phyloP scores from a whole-genome alignment of 2,329 filamentous ascomycete genomes.

The Purpureocillium takamizusanense region DNA sequence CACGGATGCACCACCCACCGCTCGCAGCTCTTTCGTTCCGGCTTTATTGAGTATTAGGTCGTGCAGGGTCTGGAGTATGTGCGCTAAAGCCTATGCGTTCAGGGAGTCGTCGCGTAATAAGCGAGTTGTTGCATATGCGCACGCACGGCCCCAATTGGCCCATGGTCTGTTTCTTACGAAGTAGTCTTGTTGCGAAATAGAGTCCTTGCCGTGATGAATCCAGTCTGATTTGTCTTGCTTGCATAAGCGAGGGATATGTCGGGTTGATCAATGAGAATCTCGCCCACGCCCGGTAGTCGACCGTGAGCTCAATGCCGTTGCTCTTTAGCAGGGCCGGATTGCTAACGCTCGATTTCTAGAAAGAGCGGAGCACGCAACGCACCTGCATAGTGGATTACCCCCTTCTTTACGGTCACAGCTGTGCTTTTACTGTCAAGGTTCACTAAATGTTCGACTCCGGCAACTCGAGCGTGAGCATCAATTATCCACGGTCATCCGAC shows the following conservation, averaged over 20 bases:
- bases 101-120: conserved; percentile 17
- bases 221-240: conserved; percentile 9
- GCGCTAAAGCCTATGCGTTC: conserved; percentile 27
- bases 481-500: conserved; percentile 2
- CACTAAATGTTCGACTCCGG: conserved; percentile 25
- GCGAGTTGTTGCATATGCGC: conserved; percentile 15
- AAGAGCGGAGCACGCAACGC: conserved; percentile 41
- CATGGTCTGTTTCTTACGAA: too few species aligned
- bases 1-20: conserved; percentile 10
- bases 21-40: too few species aligned
- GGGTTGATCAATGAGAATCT: conserved; percentile 44
- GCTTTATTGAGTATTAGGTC: conserved; percentile 39
- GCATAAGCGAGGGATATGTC: conserved; percentile 16
- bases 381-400: conserved; percentile 39
- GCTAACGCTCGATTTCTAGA: conserved; percentile 45
- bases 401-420: conserved; percentile 29
- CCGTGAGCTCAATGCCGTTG: conserved; percentile 30
- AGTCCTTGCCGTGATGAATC: conserved; percentile 23
- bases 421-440: conserved; percentile 22
- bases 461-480: conserved; percentile 17
- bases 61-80: conserved; percentile 33
- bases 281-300: conserved; percentile 41
- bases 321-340: conserved; percentile 28
- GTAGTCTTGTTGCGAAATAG: conserved; percentile 22
- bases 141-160: conserved; percentile 12